A percentile compares a stretch with the other conserved stretches of the same genome.
phyloP scores from a whole-genome alignment of 441 rosid genomes.

The Geranium incanum region DNA sequence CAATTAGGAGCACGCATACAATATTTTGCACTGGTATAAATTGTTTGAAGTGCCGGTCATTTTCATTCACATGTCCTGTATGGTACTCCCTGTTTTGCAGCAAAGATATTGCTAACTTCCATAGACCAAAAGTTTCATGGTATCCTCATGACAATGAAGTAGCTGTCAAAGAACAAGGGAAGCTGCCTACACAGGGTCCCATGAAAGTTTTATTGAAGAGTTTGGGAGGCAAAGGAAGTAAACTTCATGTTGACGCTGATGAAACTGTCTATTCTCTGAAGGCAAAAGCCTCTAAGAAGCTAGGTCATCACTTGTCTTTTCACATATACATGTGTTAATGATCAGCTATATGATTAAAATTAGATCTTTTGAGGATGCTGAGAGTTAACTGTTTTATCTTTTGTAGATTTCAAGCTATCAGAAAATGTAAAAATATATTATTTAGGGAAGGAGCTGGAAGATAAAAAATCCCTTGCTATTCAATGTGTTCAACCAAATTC shows the following conservation, averaged over 20 bases:
- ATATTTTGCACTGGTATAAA: not conserved
- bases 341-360: not conserved
- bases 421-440: conserved; percentile 77
- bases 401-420: conserved; percentile 81
- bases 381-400: conserved; percentile 21
- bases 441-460: conserved; percentile 90
- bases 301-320: conserved; percentile 53
- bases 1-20: not conserved
- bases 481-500: conserved; percentile 92
- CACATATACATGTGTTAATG: not conserved
- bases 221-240: conserved; percentile 96
- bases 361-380: conserved; percentile 4
- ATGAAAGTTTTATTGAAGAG: conserved; percentile 90
- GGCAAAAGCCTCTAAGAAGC: conserved; percentile 87
- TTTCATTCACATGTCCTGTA: not conserved
- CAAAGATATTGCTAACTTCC: conserved; percentile 91
- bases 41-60: not conserved
- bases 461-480: conserved; percentile 60
- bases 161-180: conserved; percentile 82
- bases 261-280: conserved; percentile 76
- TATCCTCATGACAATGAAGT: conserved; percentile 95
- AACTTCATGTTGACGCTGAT: conserved; percentile 79
- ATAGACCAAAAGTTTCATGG: conserved; percentile 94
- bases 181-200: conserved; percentile 70
- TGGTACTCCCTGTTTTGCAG: conserved; percentile 38